Evolutionary conservation across 2,329 filamentous ascomycete species (phyloP).

Genomic region (Sporothrix curviconia): DNA sequence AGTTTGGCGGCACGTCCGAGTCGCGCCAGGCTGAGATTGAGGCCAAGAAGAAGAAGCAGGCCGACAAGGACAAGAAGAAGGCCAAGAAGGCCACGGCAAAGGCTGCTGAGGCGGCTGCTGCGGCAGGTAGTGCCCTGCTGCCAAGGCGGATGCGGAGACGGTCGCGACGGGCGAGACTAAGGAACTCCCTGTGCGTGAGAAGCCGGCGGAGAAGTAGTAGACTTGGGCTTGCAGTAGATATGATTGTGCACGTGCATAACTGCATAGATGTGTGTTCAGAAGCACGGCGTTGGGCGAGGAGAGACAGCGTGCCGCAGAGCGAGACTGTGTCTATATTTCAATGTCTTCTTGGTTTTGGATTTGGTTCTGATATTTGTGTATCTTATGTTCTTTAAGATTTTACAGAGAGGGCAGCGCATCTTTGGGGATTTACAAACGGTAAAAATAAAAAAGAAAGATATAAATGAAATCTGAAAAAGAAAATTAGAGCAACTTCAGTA

Average conservation of each 20-base stretch:
- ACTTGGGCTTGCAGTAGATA: neutral
- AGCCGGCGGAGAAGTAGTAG: constrained; percentile 25
- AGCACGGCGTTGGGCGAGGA: constrained; percentile 4
- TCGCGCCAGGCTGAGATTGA: constrained; percentile 25
- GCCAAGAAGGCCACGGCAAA: constrained; percentile 27
- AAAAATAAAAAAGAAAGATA: too few relatives aligned
- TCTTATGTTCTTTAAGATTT: too few relatives aligned
- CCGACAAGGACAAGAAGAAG: constrained; percentile 25
- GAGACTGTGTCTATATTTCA: too few relatives aligned
- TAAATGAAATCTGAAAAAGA: too few relatives aligned
- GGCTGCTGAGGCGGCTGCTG: constrained; percentile 18
- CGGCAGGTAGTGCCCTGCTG: neutral
- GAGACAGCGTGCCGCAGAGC: too few relatives aligned
- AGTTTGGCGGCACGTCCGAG: constrained; percentile 43
- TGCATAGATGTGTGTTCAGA: neutral
- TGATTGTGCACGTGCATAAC: neutral
- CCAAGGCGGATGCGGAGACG: constrained; percentile 13
- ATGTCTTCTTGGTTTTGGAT: too few relatives aligned
- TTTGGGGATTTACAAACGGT: too few relatives aligned
- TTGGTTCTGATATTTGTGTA: too few relatives aligned
- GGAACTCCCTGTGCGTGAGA: constrained; percentile 26
- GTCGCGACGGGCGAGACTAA: constrained; percentile 24
- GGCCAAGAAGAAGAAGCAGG: constrained; percentile 28
- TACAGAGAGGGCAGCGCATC: too few relatives aligned
- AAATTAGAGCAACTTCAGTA: too few relatives aligned